Conservation (phyloP, 2,329 filamentous ascomycete genomes). For the Hymenotorrendiella dingleyae region DNA sequence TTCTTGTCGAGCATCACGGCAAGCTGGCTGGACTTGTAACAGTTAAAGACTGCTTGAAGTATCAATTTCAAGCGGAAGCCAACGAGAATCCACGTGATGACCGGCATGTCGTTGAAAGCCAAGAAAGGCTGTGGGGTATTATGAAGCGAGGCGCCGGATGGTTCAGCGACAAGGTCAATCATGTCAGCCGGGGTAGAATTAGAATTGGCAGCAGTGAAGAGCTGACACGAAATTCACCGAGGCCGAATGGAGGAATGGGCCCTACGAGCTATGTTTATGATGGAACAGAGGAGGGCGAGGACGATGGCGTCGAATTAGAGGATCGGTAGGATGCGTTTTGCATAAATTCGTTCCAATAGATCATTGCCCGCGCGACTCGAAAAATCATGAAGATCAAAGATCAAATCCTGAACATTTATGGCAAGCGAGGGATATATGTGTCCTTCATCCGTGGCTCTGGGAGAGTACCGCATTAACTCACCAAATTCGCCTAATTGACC, state of each 20-base stretch:
- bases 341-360: no score
- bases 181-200: conserved; percentile 51
- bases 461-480: no score
- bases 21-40: conserved; percentile 81
- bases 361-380: no score
- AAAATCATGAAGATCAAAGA: no score
- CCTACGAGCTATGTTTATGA: conserved; percentile 40
- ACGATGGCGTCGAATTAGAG: conserved; percentile 40
- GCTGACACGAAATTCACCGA: conserved; percentile 29
- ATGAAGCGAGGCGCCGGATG: conserved; percentile 50
- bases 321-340: conserved; percentile 17
- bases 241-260: conserved; percentile 29
- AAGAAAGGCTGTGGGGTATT: conserved; percentile 60
- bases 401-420: no score
- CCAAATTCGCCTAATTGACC: no score
- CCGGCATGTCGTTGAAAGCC: conserved; percentile 43
- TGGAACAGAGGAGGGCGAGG: conserved; percentile 43
- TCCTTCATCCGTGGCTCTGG: no score
- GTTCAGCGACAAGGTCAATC: conserved; percentile 51
- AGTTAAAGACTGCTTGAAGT: conserved; percentile 94
- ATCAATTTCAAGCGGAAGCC: conserved; percentile 93
- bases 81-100: conserved; percentile 65
- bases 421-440: no score
- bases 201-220: conserved; percentile 35
- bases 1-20: conserved; percentile 86